These are phyloP conservation scores for Trichoderma polysporum DNA, from an alignment of 2,329 filamentous ascomycete species.

Conservation along the genomic window DNA sequence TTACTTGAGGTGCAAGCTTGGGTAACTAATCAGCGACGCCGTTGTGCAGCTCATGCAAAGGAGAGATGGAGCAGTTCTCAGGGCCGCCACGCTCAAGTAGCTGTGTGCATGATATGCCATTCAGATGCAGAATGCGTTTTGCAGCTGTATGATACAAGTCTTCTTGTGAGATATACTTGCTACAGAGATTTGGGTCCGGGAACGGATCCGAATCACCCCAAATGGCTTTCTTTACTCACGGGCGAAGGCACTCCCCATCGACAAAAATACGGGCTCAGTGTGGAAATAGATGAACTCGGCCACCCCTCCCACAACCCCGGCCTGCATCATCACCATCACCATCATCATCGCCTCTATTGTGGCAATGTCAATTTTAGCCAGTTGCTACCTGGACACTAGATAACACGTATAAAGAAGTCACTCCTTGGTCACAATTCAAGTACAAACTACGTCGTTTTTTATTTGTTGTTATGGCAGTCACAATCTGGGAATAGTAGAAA, in stretches of 20 bases:
- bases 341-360: too few relatives aligned
- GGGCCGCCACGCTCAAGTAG: background rate
- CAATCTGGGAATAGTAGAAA: too few relatives aligned
- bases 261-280: background rate
- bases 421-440: too few relatives aligned
- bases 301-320: too few relatives aligned
- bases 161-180: conserved; percentile 6
- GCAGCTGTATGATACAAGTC: background rate
- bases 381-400: too few relatives aligned
- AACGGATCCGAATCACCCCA: background rate
- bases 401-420: too few relatives aligned
- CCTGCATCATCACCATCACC: too few relatives aligned
- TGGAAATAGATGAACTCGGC: too few relatives aligned
- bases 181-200: background rate
- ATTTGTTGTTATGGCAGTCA: too few relatives aligned
- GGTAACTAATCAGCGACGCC: background rate
- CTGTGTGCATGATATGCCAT: background rate
- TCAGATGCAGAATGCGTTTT: conserved; percentile 6
- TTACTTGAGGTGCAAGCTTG: background rate
- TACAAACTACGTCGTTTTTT: too few relatives aligned
- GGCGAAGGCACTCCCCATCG: background rate
- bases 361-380: too few relatives aligned
- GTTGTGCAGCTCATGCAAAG: background rate
- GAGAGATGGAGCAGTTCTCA: conserved; percentile 3
- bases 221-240: conserved; percentile 10